Conservation (phyloP, 2,329 filamentous ascomycete species). For the Fusarium sublunatum region DNA sequence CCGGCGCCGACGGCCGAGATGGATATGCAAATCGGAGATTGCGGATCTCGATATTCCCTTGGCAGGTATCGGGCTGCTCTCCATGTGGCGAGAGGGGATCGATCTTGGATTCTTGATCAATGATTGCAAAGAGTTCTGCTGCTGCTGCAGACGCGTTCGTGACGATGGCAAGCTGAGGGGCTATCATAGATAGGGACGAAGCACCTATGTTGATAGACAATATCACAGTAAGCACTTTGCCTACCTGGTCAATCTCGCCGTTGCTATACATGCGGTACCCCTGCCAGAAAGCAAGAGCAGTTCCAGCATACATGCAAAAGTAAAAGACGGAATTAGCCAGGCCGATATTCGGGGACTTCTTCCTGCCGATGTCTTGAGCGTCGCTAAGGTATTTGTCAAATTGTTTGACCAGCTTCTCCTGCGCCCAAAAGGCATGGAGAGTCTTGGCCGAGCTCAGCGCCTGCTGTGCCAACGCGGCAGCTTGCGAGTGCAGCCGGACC, state of each 20-base stretch:
- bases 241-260: slow-evolving; percentile 27
- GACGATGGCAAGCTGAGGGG: slow-evolving; percentile 48
- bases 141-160: slow-evolving; percentile 48
- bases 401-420: no score
- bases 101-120: slow-evolving; percentile 49
- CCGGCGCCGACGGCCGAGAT: slow-evolving; percentile 65
- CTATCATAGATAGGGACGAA: no score
- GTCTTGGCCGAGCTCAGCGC: no score
- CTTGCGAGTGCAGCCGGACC: no score
- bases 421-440: no score
- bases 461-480: no score
- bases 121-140: slow-evolving; percentile 48
- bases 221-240: slow-evolving; percentile 51
- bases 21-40: slow-evolving; percentile 75
- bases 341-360: slow-evolving; percentile 38
- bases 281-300: slow-evolving; percentile 55
- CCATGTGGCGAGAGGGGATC: background rate
- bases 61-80: no score
- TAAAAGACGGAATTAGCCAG: slow-evolving; percentile 33
- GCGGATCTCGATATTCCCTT: slow-evolving; percentile 50
- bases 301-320: no score
- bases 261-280: slow-evolving; percentile 48
- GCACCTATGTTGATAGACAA: background rate
- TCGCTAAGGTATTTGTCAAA: no score
- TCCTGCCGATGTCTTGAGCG: no score